These are phyloP conservation scores for Mortierella hygrophila DNA, from an alignment of 192 early-diverging fungal species.

Conservation along the genomic window DNA sequence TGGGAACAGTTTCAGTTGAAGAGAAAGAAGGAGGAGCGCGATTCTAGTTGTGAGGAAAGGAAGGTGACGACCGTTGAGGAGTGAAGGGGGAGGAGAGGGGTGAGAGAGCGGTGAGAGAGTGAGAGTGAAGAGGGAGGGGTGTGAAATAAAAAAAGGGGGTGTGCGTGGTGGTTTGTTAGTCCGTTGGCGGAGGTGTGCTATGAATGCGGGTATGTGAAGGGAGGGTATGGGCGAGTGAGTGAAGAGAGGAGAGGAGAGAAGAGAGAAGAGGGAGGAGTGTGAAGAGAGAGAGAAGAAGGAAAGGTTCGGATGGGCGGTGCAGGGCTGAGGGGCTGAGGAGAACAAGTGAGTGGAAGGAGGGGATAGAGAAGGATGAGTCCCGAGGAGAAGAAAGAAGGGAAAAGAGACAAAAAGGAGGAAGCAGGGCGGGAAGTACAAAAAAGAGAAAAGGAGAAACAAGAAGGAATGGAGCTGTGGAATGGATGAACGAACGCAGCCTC, in stretches of 20 bases:
- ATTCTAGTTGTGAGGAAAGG: neutral
- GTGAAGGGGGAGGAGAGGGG: neutral
- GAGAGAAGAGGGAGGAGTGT: neutral
- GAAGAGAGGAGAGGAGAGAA: neutral
- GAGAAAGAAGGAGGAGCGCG: neutral
- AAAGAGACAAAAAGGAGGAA: neutral
- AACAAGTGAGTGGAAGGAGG: conserved; percentile 4
- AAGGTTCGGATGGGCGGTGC: neutral
- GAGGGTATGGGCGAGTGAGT: neutral
- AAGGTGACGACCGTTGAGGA: conserved; percentile 13
- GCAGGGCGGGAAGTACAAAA: neutral
- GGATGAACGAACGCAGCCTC: neutral
- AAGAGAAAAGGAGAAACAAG: neutral
- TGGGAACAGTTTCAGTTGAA: neutral
- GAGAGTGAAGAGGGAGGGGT: neutral
- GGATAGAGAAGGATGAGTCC: neutral
- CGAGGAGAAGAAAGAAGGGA: neutral
- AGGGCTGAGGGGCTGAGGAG: neutral
- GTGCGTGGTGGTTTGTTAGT: neutral
- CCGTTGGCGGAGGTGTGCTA: too few species aligned
- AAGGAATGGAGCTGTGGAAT: conserved; percentile 4
- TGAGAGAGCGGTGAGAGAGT: neutral
- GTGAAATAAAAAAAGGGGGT: neutral
- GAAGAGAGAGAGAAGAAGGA: neutral
- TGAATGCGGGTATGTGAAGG: too few species aligned